Evolutionary conservation across 352 stramenopile species (phyloP), one percentile per base, ranked within the genome.

Genomic region (Phytophthora chlamydospora): DNA sequence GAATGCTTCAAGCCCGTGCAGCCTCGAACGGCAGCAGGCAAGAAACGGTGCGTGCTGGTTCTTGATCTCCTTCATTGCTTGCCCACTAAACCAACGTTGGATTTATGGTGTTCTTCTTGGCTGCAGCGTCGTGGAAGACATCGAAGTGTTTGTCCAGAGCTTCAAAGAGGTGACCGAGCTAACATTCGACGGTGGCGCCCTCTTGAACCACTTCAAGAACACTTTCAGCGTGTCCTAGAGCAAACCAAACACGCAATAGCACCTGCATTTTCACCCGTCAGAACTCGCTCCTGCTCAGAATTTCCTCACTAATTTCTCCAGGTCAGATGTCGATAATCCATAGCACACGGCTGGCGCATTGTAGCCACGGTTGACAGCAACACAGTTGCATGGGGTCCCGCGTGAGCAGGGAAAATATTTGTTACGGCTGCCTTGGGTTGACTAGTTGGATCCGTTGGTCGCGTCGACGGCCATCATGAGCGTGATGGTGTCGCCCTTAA

Each of bases 401-500:
- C 24, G 5, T 31, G 40, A 34, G 34, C 47, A 42, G 54, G 53
- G 58, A 59, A 62, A 65, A 66, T 68, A 62, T 63, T 64, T 51
- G 41, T 58, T 67, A 66, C 44, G 40, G 44, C 32, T 66, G 35
- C 27, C 54, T 58, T 32, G 16, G 41, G 34, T 71, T 21, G 44
- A 46, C 55, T 76, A 76, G 58, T 71, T 76, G 5, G 62, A 65
- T 63, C 62, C 62, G 44, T 80, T 76, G 14, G 49, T 41, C 16
- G 55, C 24, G 54, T 72, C 85, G 81, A 92, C 88, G 40, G 77
- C 78, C 89, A 97, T 97, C 81, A 99, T 98, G 62, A 99, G 85
- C 55, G 98, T 99, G 74, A 99, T 99, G 31, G 96, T 98, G 87
- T 99, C 98, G 33, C 98, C 98, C 83, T 99, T 99, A 29, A 99